Percentiles rank a stretch among this genome's conserved stretches.
phyloP scores from a whole-genome alignment of 306 rosid genomes.

The Urtica urens region DNA sequence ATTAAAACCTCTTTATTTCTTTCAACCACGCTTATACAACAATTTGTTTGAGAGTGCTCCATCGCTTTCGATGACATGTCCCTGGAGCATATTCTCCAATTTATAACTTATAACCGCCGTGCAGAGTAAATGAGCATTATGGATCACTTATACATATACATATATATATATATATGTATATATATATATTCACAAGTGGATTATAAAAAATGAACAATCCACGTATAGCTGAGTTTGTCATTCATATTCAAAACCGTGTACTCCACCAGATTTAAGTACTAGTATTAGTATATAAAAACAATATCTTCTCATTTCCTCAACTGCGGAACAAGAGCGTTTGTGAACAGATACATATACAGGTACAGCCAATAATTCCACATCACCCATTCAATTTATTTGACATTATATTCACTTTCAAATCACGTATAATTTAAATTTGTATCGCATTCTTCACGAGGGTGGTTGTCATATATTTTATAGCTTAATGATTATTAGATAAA shows the following conservation, averaged over 20 bases:
- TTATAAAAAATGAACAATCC: not conserved
- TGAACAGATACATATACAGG: no score
- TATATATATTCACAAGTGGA: not conserved
- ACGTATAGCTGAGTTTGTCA: not conserved
- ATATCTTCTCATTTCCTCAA: not conserved
- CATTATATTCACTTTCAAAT: not conserved
- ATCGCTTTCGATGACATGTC: no score
- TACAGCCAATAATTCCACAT: not conserved
- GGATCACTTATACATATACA: not conserved
- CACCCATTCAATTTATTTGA: not conserved
- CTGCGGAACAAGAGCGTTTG: not conserved
- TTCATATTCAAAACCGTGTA: not conserved
- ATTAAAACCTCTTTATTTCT: no score
- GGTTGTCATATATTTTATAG: no score
- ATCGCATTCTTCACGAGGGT: not conserved
- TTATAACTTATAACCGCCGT: no score
- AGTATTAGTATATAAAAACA: not conserved
- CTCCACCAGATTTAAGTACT: not conserved
- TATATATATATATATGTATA: not conserved
- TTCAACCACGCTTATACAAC: no score
- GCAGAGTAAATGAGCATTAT: no score
- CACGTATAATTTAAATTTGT: no score
- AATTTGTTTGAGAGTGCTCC: no score
- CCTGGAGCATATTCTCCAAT: no score
- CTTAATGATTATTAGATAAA: not conserved